Base-by-base conservation (phyloP, 1,284 basidiomycete species). In the Singerocomus inundabilis region DNA sequence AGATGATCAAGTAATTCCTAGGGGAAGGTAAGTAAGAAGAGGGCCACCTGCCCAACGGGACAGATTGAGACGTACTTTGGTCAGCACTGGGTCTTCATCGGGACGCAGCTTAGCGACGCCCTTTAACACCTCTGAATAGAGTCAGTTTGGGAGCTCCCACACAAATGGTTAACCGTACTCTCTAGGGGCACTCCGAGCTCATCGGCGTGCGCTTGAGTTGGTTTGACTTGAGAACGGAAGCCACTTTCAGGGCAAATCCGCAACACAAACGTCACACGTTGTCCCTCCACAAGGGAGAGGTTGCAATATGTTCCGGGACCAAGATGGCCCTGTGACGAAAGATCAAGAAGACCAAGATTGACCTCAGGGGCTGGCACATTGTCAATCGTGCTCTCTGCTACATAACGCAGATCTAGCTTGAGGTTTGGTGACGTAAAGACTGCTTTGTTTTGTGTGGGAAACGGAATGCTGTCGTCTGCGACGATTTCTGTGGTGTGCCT, bases 201-300 rank as follows among this genome's bases (percentile, higher is more conserved):
- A 43, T 76, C 62, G 10, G 79, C 74, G 13, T 53, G 71, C 56
- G 66, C 61, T 54, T 59, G 68, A 30, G 66, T 73, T 51, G 69
- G 71, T 31, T 45, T 58, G 38, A 59, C 29, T 10, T 44, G 37
- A 7, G 55, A 3, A 24, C 30, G 44, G 31, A 34, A 57, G n/a
- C 24, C 52, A 49, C 39, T 60, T 49, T 69, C 62, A 1, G 85
- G 84, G 9, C 79, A 79, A 12, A 77, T 82, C 40, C 93, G 77
- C 57, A 96, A 68, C 13, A 96, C 77, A 60, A 96, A 96, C 8
- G 88, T 91, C 21, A 96, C 82, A 11, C 77, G 77, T 68, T 97
- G 92, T 0, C 93, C 93, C 67, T 96, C 93, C 25, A 70, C 66
- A 15, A 97, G 75, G 15, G 74, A 70, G 46, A 95, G 68, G 25